Evolutionary conservation across 768 basidiomycete species (phyloP), one percentile per base, ranked within the genome.

Genomic region (Dacryopinax spathularia): DNA sequence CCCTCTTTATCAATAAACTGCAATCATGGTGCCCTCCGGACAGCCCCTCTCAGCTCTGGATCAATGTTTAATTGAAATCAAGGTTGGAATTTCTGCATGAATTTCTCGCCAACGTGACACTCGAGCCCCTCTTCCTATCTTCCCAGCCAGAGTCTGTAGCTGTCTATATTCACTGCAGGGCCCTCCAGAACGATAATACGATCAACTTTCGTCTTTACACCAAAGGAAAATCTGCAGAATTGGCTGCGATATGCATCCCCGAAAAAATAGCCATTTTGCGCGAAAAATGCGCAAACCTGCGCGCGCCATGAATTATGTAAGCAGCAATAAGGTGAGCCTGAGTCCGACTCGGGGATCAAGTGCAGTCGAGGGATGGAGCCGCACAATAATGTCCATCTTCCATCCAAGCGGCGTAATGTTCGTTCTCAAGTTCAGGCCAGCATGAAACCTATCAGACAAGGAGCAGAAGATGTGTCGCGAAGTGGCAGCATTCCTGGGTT

Each of bases 291-390:
- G 9, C 9, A 15, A 10, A 6, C 5, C 29, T 3, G 5, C 48
- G 29, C 29, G 48, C 48, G 29, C 48, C 48, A 56, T 56, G 48
- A 56, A 13, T 56, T 56, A 56, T 56, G 48, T 56, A 56, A 56
- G 48, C 48, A 56, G 48, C 48, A 56, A 56, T 56, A 27, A n/a
- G n/a, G n/a, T n/a, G n/a, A n/a, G n/a, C n/a, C n/a, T n/a, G n/a
- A n/a, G n/a, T n/a, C n/a, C n/a, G n/a, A n/a, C n/a, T n/a, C n/a
- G n/a, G n/a, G n/a, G n/a, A n/a, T n/a, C n/a, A n/a, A n/a, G n/a
- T n/a, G n/a, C n/a, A n/a, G n/a, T n/a, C n/a, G n/a, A n/a, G n/a
- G n/a, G n/a, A n/a, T n/a, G n/a, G n/a, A n/a, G n/a, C n/a, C n/a
- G n/a, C n/a, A n/a, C n/a, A n/a, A n/a, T n/a, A n/a, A n/a, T n/a